Evolutionary conservation across 306 rosid genomes (phyloP), one percentile per base, ranked within the genome.

Genomic region (Quercus engelmannii): DNA sequence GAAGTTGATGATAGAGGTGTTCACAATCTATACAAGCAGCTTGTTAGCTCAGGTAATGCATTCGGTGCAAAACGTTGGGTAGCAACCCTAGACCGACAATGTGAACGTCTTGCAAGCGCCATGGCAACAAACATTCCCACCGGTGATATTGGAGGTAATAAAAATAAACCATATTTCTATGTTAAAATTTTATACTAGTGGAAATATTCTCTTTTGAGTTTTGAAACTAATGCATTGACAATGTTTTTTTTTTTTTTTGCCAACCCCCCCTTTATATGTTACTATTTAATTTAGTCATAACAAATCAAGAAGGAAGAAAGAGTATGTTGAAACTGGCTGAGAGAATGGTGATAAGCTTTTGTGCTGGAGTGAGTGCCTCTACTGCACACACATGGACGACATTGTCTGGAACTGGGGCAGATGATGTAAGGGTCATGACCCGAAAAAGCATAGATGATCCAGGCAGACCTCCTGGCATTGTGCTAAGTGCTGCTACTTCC

Each of bases 41-140:
- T 96, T 54, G 99, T 96, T 3, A 88, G 78, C 81, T 86, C 96
- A 4, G 99, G 99, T 61, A 84, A 93, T 61, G 99, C 90, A 51
- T 96, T 96, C 70, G 99, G 99, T 1, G 99, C 99, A 15, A 93
- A 93, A 80, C 92, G 97, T 31, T 96, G 99, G 99, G 89, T 96
- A 74, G 91, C 97, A 17, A 93, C 92, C 52, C 88, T 96, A 26
- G 98, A 96, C 55, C 84, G 99, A 74, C 97, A 90, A 83, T 96
- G 98, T 31, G 99, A 96, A 83, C 83, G 99, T 38, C 96, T 96
- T 20, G 98, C 99, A 23, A 96, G 99, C 30, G 88, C 94, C 46
- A 83, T 93, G 99, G 99, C 97, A 5, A 88, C 98, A 28, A 90
- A 82, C 83, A 84, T 93, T 74, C 93, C 99, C 3, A 85, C 97